Conservation (phyloP, 192 early-diverging fungal genomes). For the Podila horticola region DNA sequence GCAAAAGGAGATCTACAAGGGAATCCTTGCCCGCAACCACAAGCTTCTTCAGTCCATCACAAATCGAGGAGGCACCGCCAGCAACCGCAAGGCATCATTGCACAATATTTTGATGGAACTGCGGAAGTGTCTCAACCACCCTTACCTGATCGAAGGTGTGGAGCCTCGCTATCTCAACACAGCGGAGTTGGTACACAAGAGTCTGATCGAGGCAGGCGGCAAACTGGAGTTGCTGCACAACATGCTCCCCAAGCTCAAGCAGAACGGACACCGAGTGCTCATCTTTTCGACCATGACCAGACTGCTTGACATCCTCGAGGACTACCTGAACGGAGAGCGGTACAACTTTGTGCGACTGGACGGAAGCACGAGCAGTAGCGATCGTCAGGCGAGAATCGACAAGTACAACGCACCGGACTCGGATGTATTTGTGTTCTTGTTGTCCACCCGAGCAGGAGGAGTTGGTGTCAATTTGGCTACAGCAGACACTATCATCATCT, state of each 20-base stretch:
- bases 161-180: slow-evolving; percentile 54
- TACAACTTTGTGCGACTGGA: slow-evolving; percentile 74
- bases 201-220: slow-evolving; percentile 71
- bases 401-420: slow-evolving; percentile 72
- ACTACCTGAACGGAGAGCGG: slow-evolving; percentile 65
- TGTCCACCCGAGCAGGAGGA: slow-evolving; percentile 82
- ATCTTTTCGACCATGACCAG: slow-evolving; percentile 91
- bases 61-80: slow-evolving; percentile 42
- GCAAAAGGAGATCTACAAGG: slow-evolving; percentile 78
- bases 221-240: slow-evolving; percentile 73
- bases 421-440: slow-evolving; percentile 70
- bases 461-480: slow-evolving; percentile 78
- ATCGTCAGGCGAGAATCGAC: slow-evolving; percentile 69
- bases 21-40: slow-evolving; percentile 65
- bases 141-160: slow-evolving; percentile 68
- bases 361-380: slow-evolving; percentile 61
- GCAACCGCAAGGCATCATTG: slow-evolving; percentile 30
- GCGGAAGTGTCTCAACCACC: slow-evolving; percentile 78
- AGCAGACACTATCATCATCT: slow-evolving; percentile 81
- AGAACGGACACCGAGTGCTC: slow-evolving; percentile 70
- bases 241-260: slow-evolving; percentile 74
- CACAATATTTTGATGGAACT: slow-evolving; percentile 73
- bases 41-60: slow-evolving; percentile 59
- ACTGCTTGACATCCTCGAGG: slow-evolving; percentile 84
- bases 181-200: slow-evolving; percentile 54